These are phyloP conservation scores for Udeniomyces megalosporus DNA, from an alignment of 768 basidiomycete species.

Conservation along the genomic window DNA sequence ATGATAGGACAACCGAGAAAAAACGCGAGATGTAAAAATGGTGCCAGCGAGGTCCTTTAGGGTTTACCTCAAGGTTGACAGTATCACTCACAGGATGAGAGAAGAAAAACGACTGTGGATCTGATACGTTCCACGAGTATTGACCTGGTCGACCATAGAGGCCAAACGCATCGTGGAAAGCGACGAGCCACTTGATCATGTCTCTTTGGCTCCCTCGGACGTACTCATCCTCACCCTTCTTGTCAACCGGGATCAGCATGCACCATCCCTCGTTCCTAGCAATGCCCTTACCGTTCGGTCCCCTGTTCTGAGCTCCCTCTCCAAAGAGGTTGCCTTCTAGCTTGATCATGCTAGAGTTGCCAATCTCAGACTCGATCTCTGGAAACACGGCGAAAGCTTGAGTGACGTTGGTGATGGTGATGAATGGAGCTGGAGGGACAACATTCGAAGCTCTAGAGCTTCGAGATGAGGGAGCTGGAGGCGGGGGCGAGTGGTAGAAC, in stretches of 20 bases:
- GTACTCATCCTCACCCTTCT: constrained; percentile 18
- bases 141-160: constrained; percentile 73
- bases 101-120: constrained; percentile 73
- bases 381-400: constrained; percentile 93
- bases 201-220: constrained; percentile 38
- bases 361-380: constrained; percentile 82
- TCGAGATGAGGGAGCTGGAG: neutral
- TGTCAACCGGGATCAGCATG: constrained; percentile 68
- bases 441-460: neutral
- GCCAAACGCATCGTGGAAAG: constrained; percentile 67
- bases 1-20: too few species aligned
- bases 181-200: constrained; percentile 81
- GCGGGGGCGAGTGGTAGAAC: neutral
- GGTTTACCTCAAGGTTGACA: neutral
- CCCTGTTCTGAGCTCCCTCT: constrained; percentile 34
- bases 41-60: neutral
- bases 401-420: constrained; percentile 52
- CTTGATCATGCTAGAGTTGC: constrained; percentile 76
- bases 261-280: constrained; percentile 52
- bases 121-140: constrained; percentile 81
- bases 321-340: constrained; percentile 69
- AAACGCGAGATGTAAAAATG: too few species aligned
- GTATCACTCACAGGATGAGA: constrained; percentile 70
- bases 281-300: constrained; percentile 38
- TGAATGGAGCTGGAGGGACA: constrained; percentile 31